Evolutionary conservation across 495 filamentous ascomycete genomes (phyloP), one percentile per base, ranked within the genome.

Genomic region (Penicillium maclennaniae): DNA sequence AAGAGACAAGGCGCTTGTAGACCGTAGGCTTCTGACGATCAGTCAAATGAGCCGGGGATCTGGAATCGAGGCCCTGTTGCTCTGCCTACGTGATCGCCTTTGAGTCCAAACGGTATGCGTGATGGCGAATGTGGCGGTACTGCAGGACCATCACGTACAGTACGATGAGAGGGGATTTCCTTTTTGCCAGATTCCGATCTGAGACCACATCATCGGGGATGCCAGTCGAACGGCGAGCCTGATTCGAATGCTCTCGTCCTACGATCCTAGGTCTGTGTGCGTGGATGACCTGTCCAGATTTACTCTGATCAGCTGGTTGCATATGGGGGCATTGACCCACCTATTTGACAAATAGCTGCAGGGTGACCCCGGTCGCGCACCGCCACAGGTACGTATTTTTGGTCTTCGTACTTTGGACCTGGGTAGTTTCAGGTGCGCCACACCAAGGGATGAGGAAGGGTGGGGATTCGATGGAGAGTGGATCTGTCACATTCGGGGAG

Each of bases 91-190:
- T 7, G 37, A 14, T 40, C n/a, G 38, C 38, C n/a, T 40, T 19
- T 17, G 6, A n/a, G 6, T 10, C 36, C 38, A 31, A 43, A 48
- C 43, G 39, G 36, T n/a, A 60, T 52, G 46, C 51, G 54, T 55
- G 56, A 60, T 60, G 52, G 53, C 46, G 51, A 53, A 39, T 41
- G 58, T 58, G 55, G 59, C 54, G 55, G 46, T 27, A 26, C 53
- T 49, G 47, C 60, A 55, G 16, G 26, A 26, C 34, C 47, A 56
- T 63, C 60, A 66, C 60, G 44, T 51, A 60, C 51, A 62, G 39
- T 45, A 44, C 4, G 31, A 12, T 23, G 43, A 6, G 25, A 45
- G 45, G 8, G 25, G 36, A 6, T n/a, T 34, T 4, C 20, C 46
- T 51, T 47, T 42, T 47, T 44, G 25, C 20, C 45, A 34, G 34